Conservation (phyloP, 306 rosid species). For the Comarum palustre region DNA sequence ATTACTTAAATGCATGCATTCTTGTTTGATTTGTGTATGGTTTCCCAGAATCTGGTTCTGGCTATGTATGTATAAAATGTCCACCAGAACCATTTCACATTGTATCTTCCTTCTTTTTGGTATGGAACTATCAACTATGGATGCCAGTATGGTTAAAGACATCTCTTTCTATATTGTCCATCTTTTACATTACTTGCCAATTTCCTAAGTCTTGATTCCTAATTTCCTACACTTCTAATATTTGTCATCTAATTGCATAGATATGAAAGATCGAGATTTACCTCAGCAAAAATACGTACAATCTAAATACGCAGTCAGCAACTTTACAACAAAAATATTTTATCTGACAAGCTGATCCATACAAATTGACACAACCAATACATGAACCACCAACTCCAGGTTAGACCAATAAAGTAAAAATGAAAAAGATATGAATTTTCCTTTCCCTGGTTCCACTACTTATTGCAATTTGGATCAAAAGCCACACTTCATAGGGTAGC, state of each 20-base stretch:
- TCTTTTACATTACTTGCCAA: too few relatives aligned
- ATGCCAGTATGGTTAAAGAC: too few relatives aligned
- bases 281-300: neutral
- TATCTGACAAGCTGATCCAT: neutral
- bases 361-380: neutral
- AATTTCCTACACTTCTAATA: too few relatives aligned
- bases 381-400: neutral
- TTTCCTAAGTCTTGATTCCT: too few relatives aligned
- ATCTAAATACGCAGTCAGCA: neutral
- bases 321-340: neutral
- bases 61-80: too few relatives aligned
- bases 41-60: neutral
- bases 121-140: too few relatives aligned
- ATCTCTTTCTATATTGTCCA: too few relatives aligned
- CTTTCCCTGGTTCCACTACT: conserved; percentile 30
- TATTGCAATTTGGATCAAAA: conserved; percentile 21
- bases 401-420: neutral
- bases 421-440: neutral
- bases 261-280: too few relatives aligned
- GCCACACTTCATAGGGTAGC: conserved; percentile 6
- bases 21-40: neutral
- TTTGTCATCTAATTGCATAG: too few relatives aligned
- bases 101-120: too few relatives aligned
- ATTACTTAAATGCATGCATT: neutral
- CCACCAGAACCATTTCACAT: neutral